These are phyloP conservation scores for Metarhizium anisopliae DNA, from an alignment of 2,329 filamentous ascomycete genomes.

Conservation along the genomic window DNA sequence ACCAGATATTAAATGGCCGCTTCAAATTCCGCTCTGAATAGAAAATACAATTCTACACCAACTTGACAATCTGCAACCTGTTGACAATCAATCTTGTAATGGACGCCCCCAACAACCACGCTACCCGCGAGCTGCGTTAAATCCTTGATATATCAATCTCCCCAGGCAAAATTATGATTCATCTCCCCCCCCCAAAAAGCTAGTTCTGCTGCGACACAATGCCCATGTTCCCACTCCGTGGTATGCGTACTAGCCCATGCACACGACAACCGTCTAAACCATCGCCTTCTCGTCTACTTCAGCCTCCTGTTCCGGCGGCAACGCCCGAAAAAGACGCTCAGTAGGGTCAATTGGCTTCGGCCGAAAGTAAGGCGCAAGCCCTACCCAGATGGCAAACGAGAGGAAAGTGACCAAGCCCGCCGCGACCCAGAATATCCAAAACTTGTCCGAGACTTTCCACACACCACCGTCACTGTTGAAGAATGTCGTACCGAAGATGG, in stretches of 20 bases:
- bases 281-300: neutral
- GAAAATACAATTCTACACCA: too few species aligned
- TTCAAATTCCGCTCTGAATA: too few species aligned
- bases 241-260: neutral
- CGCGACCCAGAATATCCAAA: constrained; percentile 29
- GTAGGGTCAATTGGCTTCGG: neutral
- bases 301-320: neutral
- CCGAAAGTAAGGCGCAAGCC: neutral
- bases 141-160: too few species aligned
- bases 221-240: neutral
- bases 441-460: constrained; percentile 21
- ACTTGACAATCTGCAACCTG: too few species aligned
- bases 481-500: constrained; percentile 38
- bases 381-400: neutral
- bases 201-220: too few species aligned
- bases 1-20: too few species aligned
- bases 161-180: too few species aligned
- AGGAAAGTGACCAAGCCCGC: constrained; percentile 19
- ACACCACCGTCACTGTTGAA: constrained; percentile 21
- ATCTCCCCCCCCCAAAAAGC: too few species aligned
- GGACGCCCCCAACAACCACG: too few species aligned
- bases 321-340: neutral
- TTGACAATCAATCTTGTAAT: too few species aligned
- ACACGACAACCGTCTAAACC: neutral
- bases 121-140: too few species aligned